phyloP scores from a whole-genome alignment of 495 filamentous ascomycete species.

The Trichoderma reesei region DNA sequence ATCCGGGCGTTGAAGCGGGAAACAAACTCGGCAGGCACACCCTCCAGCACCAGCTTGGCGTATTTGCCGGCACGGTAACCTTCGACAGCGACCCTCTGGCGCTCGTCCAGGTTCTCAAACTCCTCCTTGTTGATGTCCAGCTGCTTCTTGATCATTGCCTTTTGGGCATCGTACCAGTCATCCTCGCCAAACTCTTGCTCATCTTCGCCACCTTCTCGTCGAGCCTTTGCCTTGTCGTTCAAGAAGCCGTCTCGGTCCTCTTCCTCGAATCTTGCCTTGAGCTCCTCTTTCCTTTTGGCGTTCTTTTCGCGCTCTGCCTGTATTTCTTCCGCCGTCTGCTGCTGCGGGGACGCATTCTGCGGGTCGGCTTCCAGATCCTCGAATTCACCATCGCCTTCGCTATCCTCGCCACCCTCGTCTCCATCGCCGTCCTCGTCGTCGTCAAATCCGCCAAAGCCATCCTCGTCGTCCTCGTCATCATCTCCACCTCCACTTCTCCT shows the following conservation, averaged over 20 bases:
- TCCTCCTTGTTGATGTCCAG: slow-evolving; percentile 88
- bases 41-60: slow-evolving; percentile 76
- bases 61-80: slow-evolving; percentile 92
- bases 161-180: slow-evolving; percentile 97
- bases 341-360: slow-evolving; percentile 29
- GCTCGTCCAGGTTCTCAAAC: slow-evolving; percentile 74
- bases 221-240: slow-evolving; percentile 68
- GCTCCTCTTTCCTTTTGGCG: slow-evolving; percentile 83
- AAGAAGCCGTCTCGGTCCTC: slow-evolving; percentile 90
- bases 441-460: slow-evolving; percentile 33
- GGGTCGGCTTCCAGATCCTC: slow-evolving; percentile 82
- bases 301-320: slow-evolving; percentile 79
- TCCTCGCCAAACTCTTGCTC: slow-evolving; percentile 85
- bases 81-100: slow-evolving; percentile 70
- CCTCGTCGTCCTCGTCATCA: slow-evolving; percentile 36
- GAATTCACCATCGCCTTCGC: slow-evolving; percentile 79
- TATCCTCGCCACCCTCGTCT: slow-evolving; percentile 36
- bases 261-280: slow-evolving; percentile 90
- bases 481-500: slow-evolving; percentile 42
- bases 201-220: slow-evolving; percentile 44
- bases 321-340: slow-evolving; percentile 26
- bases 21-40: slow-evolving; percentile 85
- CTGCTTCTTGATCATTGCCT: slow-evolving; percentile 89
- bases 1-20: slow-evolving; percentile 74
- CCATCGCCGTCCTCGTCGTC: slow-evolving; percentile 41